phyloP scores from a whole-genome alignment of 805 yeast genomes.

The Lipomyces japonicus region DNA sequence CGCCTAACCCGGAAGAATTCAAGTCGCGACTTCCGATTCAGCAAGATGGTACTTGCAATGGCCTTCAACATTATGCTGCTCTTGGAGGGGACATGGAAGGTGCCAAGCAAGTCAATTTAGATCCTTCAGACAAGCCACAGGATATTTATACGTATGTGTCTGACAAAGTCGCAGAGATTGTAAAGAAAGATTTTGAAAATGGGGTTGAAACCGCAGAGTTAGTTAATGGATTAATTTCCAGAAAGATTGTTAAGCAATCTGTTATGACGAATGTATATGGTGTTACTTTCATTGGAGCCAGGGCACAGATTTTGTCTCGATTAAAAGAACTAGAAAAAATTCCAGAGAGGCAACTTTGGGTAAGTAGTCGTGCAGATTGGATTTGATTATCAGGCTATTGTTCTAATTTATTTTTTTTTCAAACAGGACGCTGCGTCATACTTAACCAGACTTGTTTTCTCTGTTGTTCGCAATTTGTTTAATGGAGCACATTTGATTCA shows the following conservation, averaged over 20 bases:
- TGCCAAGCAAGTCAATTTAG: slow-evolving; percentile 57
- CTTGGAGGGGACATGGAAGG: slow-evolving; percentile 67
- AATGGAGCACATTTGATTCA: slow-evolving; percentile 92
- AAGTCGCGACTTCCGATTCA: slow-evolving; percentile 56
- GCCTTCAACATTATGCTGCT: slow-evolving; percentile 67
- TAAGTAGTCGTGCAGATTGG: slow-evolving; percentile 36
- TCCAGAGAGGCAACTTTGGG: slow-evolving; percentile 46
- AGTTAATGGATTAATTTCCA: slow-evolving; percentile 59
- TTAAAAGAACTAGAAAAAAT: slow-evolving; percentile 56
- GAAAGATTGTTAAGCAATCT: slow-evolving; percentile 93
- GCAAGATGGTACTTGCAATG: slow-evolving; percentile 67
- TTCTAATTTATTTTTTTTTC: not conserved
- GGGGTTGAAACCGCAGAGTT: slow-evolving; percentile 37
- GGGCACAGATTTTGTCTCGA: slow-evolving; percentile 79
- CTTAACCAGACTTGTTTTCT: slow-evolving; percentile 73
- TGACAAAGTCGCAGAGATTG: slow-evolving; percentile 45
- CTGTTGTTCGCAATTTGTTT: slow-evolving; percentile 78
- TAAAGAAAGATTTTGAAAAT: slow-evolving; percentile 46
- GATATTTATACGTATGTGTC: slow-evolving; percentile 60
- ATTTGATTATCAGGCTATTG: no score
- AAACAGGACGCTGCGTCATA: slow-evolving; percentile 46
- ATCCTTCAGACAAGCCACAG: slow-evolving; percentile 55
- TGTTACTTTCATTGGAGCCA: slow-evolving; percentile 90
- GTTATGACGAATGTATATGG: slow-evolving; percentile 99
- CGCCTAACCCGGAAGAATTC: slow-evolving; percentile 49